These are phyloP conservation scores for Xerocomellus amylosporus DNA, from an alignment of 768 basidiomycete genomes.

Conservation along the genomic window DNA sequence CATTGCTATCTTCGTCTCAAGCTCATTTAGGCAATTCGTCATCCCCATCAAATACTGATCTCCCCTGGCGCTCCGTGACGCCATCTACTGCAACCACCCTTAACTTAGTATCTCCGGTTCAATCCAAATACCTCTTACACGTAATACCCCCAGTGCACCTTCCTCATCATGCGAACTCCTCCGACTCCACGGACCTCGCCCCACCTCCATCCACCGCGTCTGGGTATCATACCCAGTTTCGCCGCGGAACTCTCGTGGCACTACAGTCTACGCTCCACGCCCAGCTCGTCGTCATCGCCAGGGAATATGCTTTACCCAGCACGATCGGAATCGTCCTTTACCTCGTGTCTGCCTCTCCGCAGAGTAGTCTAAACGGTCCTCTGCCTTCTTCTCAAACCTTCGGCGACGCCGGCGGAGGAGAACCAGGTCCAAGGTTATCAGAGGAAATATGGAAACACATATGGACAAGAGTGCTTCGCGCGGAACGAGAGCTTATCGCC, in stretches of 20 bases:
- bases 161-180: constrained; percentile 55
- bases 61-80: constrained; percentile 48
- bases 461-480: constrained; percentile 70
- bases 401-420: constrained; percentile 38
- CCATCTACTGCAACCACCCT: constrained; percentile 44
- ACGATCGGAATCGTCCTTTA: constrained; percentile 82
- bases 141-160: constrained; percentile 76
- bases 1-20: constrained; percentile 11
- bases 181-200: constrained; percentile 42
- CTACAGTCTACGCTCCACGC: constrained; percentile 79
- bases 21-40: constrained; percentile 14
- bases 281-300: constrained; percentile 84
- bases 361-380: constrained; percentile 14
- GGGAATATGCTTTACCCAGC: constrained; percentile 90
- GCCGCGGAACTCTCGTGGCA: constrained; percentile 83
- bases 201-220: constrained; percentile 58
- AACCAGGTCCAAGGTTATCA: constrained; percentile 78
- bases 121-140: constrained; percentile 75
- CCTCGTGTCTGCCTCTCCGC: constrained; percentile 50
- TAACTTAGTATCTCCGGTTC: constrained; percentile 35
- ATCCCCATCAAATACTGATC: constrained; percentile 29
- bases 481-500: constrained; percentile 48
- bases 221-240: constrained; percentile 77
- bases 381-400: constrained; percentile 14
- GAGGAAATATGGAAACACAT: constrained; percentile 86